These are phyloP conservation scores for Corymbia citriodora DNA, from an alignment of 441 rosid genomes.

Conservation along the genomic window DNA sequence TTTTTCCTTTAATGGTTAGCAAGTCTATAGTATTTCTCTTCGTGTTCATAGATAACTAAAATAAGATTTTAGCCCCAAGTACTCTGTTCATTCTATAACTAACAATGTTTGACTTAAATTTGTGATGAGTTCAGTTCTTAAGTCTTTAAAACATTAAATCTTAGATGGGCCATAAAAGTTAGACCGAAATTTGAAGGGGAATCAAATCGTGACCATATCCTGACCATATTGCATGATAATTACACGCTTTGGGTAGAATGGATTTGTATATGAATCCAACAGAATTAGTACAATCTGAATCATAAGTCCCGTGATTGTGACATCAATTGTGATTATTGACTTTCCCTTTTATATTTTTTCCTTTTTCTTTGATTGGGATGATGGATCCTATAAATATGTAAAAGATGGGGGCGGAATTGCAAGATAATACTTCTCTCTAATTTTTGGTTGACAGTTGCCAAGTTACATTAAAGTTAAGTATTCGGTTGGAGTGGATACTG, in stretches of 20 bases:
- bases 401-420: not conserved
- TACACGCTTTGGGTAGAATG: not conserved
- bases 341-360: not conserved
- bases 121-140: not conserved
- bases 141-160: not conserved
- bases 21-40: not conserved
- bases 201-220: not conserved
- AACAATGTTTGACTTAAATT: not conserved
- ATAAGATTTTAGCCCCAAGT: not conserved
- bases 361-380: not conserved
- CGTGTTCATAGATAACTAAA: not conserved
- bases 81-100: not conserved
- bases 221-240: not conserved
- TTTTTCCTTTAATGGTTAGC: not conserved
- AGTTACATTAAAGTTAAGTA: constrained; percentile 43
- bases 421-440: not conserved
- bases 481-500: constrained; percentile 36
- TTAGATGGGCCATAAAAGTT: not conserved
- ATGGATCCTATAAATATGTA: constrained; percentile 3
- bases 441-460: constrained; percentile 47
- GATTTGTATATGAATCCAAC: not conserved
- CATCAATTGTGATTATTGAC: not conserved
- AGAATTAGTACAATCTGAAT: not conserved
- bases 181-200: not conserved
- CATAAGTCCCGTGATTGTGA: not conserved